A percentile compares a stretch with the other conserved stretches of the same genome.
These are phyloP conservation scores for Magnolia changhungtana DNA, from an alignment of 164 flowering plant genomes.

Conservation along the genomic window DNA sequence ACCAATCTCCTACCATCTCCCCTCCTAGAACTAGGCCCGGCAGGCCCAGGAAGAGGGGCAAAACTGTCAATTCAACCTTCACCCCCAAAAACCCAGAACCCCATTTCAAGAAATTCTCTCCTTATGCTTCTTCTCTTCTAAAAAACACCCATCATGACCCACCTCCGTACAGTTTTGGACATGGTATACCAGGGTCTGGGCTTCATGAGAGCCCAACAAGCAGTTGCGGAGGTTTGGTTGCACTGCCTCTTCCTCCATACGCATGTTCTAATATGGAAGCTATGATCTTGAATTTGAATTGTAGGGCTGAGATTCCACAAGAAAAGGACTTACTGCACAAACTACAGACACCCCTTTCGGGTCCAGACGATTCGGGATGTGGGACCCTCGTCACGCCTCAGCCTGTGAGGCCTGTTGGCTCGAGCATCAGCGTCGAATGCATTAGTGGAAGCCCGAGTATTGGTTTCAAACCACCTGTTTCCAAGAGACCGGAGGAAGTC, in stretches of 20 bases:
- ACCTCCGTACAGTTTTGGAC: slow-evolving; percentile 32
- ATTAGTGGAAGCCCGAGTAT: slow-evolving; percentile 27
- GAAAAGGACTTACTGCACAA: slow-evolving; percentile 45
- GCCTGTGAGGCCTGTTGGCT: slow-evolving; percentile 73
- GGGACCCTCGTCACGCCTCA: slow-evolving; percentile 45
- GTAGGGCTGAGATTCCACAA: slow-evolving; percentile 24
- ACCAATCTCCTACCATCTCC: slow-evolving; percentile 38
- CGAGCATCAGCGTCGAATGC: slow-evolving; percentile 51
- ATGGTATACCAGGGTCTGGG: slow-evolving; percentile 8
- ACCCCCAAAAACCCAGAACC: slow-evolving; percentile 33
- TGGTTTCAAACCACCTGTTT: not conserved
- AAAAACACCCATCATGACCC: slow-evolving; percentile 16
- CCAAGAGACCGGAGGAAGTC: slow-evolving; percentile 56
- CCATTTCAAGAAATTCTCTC: slow-evolving; percentile 16
- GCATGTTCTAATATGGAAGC: slow-evolving; percentile 17
- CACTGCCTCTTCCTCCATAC: slow-evolving; percentile 48
- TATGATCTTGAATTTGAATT: slow-evolving; percentile 11
- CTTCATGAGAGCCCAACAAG: slow-evolving; percentile 8
- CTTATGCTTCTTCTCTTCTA: slow-evolving; percentile 18
- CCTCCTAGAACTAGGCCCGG: slow-evolving; percentile 38
- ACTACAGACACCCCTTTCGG: slow-evolving; percentile 24
- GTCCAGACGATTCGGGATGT: not conserved
- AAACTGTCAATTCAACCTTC: slow-evolving; percentile 31
- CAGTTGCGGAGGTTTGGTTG: slow-evolving; percentile 23
- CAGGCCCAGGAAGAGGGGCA: slow-evolving; percentile 58